Evolutionary conservation across 2,329 filamentous ascomycete species (phyloP).

Genomic region (Paraphoma sp.): DNA sequence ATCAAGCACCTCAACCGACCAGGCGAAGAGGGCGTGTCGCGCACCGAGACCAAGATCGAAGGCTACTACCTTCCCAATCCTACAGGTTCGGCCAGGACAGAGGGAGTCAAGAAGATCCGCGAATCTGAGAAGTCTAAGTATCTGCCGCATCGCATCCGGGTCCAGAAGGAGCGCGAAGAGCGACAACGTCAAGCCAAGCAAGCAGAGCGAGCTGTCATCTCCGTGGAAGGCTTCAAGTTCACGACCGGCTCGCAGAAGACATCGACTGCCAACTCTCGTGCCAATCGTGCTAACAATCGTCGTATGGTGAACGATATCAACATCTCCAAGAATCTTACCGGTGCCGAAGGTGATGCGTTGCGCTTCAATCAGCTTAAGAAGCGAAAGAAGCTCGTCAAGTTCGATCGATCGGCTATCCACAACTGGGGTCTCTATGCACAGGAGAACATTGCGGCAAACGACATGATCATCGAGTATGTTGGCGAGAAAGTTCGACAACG

Average conservation of each 20-base stretch:
- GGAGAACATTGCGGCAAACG: slow-evolving; percentile 95
- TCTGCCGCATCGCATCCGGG: slow-evolving; percentile 94
- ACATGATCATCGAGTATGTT: slow-evolving; percentile 99
- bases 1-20: slow-evolving; percentile 72
- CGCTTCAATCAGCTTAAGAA: slow-evolving; percentile 99
- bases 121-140: slow-evolving; percentile 99
- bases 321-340: slow-evolving; percentile 79
- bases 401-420: slow-evolving; percentile 96
- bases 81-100: slow-evolving; percentile 86
- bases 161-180: slow-evolving; percentile 88
- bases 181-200: slow-evolving; percentile 78
- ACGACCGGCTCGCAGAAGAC: slow-evolving; percentile 75
- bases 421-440: slow-evolving; percentile 98
- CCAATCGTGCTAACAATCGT: slow-evolving; percentile 94
- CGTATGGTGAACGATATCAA: slow-evolving; percentile 94
- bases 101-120: slow-evolving; percentile 93
- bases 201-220: slow-evolving; percentile 55
- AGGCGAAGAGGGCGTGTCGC: slow-evolving; percentile 61
- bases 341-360: slow-evolving; percentile 83
- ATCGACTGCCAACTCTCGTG: slow-evolving; percentile 87
- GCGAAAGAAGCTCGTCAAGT: slow-evolving; percentile 98
- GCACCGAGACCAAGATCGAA: slow-evolving; percentile 61
- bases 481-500: slow-evolving; percentile 97
- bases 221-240: slow-evolving; percentile 60
- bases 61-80: slow-evolving; percentile 84